Evolutionary conservation across 306 rosid species (phyloP).

Genomic region (Sindora glabra): DNA sequence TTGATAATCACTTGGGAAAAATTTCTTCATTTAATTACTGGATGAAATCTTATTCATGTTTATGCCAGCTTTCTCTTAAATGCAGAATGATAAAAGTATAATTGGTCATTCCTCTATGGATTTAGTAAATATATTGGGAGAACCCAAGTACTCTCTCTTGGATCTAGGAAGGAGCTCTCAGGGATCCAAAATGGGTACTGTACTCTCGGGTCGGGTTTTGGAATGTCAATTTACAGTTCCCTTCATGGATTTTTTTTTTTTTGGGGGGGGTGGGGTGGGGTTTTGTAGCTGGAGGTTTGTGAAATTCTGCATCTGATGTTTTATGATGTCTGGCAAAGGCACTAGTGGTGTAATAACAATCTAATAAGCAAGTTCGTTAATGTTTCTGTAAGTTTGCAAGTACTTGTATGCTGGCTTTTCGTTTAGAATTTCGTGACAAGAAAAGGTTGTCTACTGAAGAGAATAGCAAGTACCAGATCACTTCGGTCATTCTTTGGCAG

Average conservation of each 20-base stretch:
- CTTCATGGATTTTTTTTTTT: no score
- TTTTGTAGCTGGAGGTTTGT: neutral
- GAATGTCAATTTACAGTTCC: neutral
- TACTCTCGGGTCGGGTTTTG: neutral
- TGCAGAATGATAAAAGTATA: neutral
- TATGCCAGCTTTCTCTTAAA: neutral
- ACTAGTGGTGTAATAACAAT: neutral
- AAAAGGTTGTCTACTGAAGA: no score
- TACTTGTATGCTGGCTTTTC: neutral
- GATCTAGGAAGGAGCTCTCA: no score
- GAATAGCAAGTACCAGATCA: neutral
- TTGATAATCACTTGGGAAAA: neutral
- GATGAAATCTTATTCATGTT: neutral
- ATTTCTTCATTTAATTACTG: neutral
- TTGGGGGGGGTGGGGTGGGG: no score
- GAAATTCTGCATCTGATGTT: neutral
- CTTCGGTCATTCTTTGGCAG: no score
- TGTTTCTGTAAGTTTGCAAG: neutral
- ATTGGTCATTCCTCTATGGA: neutral
- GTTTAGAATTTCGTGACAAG: slow-evolving; percentile 2
- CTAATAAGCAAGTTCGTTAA: no score
- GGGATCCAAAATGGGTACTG: no score
- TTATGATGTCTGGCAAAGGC: neutral
- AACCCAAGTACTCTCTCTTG: no score
- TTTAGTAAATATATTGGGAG: neutral